Percentiles rank a stretch among this genome's conserved stretches.
These are phyloP conservation scores for Aphanomyces invadans DNA, from an alignment of 352 stramenopile species.

Conservation along the genomic window DNA sequence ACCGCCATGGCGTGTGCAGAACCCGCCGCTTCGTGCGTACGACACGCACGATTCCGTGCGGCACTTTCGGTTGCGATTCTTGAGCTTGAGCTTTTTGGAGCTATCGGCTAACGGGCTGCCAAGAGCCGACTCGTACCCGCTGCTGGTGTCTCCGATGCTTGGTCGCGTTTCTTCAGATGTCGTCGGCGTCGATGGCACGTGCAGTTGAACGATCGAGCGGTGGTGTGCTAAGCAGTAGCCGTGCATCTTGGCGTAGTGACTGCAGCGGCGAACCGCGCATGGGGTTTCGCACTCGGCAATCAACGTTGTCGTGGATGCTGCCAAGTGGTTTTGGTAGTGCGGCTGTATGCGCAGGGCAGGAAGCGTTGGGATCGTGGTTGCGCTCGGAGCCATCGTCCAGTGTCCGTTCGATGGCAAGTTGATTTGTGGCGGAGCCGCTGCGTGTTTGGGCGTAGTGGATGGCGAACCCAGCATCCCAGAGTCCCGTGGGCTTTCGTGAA, in stretches of 20 bases:
- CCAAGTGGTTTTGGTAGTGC: not conserved
- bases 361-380: too few relatives aligned
- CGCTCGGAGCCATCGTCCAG: too few relatives aligned
- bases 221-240: not conserved
- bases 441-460: too few relatives aligned
- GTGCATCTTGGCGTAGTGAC: not conserved
- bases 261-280: not conserved
- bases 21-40: conserved; percentile 24
- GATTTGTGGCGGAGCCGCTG: too few relatives aligned
- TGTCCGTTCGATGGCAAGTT: not conserved
- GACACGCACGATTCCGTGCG: conserved; percentile 20
- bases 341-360: not conserved
- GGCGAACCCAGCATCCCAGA: too few relatives aligned
- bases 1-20: conserved; percentile 23
- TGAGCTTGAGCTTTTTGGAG: conserved; percentile 23
- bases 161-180: not conserved
- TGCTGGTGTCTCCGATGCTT: not conserved
- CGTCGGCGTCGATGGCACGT: not conserved
- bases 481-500: too few relatives aligned
- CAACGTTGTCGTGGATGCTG: not conserved
- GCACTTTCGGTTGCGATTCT: conserved; percentile 25
- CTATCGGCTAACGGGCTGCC: not conserved
- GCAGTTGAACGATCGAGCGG: not conserved
- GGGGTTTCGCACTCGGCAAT: not conserved
- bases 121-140: not conserved